Base-by-base conservation (phyloP, 495 filamentous ascomycete genomes). In the Thermochaetoides thermophila region DNA sequence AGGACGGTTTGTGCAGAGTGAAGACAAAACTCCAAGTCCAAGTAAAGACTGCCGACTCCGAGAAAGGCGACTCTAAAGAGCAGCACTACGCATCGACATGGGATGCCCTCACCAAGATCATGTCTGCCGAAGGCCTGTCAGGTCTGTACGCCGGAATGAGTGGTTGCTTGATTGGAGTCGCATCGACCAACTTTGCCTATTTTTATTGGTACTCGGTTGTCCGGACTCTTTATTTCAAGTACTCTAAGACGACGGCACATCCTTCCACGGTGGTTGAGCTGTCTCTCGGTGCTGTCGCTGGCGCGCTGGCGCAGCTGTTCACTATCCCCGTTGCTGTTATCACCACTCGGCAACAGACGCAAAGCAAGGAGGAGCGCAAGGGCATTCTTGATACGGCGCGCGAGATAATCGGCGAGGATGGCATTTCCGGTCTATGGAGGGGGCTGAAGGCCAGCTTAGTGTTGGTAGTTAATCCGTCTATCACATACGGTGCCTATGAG, bases 141-240 rank as follows among this genome's bases (percentile, higher is more conserved):
- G 89, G 91, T 2, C 70, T 99, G 15, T 99, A 96, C 49, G 74
- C 81, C 27, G 89, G 89, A 30, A 85, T 99, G 49, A 59, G 68
- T 29, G 86, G 91, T 12, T 72, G 84, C 5, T 66, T 99, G 8
- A 58, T 95, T 12, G 89, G 89, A 27, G 91, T 96, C 10, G 87
- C 84, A 6, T 94, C 85, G 10, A 96, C 85, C 36, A 99, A 99
- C 53, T 99, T 99, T 50, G 89, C 89, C 39, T 99, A 99, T 59
- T 99, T 99, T 50, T 99, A 96, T 64, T 99, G 89, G 89, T 96
- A 99, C 57, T 86, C 83, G 14, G 54, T 84, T 12, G 84, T 95
- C 10, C 78, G 89, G 27, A 72, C 70, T 9, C 59, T 94, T 23
- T 96, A 95, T 52, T 59, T 85, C 51, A 69, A 73, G 19, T 78